Conservation (phyloP, 148 eudicot genomes). For the Nepenthes gracilis region DNA sequence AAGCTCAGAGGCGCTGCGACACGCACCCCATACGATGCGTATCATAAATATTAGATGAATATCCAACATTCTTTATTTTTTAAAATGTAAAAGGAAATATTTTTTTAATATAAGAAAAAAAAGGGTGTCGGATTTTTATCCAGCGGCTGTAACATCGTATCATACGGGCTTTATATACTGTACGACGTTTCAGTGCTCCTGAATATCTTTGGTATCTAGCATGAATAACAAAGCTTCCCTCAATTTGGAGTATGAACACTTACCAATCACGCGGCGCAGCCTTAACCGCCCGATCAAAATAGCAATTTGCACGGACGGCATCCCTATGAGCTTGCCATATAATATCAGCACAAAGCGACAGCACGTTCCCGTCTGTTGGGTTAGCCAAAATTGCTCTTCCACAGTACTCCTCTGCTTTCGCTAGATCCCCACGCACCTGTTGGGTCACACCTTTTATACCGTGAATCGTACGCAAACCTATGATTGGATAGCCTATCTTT, state of each 20-base stretch:
- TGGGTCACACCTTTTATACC: not conserved
- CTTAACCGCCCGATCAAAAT: constrained; percentile 48
- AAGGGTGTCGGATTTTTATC: too few relatives aligned
- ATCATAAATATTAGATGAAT: too few relatives aligned
- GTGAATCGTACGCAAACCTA: too few relatives aligned
- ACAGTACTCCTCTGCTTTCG: constrained; percentile 53
- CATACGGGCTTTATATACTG: too few relatives aligned
- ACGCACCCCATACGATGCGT: too few relatives aligned
- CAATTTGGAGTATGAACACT: not conserved
- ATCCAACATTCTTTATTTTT: too few relatives aligned
- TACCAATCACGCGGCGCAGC: constrained; percentile 46
- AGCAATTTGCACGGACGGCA: constrained; percentile 27
- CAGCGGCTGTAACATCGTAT: too few relatives aligned
- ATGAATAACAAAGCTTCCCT: not conserved
- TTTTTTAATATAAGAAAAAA: not conserved
- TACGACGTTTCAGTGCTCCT: too few relatives aligned
- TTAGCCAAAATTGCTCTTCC: constrained; percentile 46
- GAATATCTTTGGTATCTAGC: not conserved
- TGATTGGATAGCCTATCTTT: too few relatives aligned
- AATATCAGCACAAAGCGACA: constrained; percentile 42
- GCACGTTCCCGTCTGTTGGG: constrained; percentile 28
- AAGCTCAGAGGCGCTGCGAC: too few relatives aligned
- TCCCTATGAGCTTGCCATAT: constrained; percentile 41
- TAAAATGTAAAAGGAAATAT: not conserved
- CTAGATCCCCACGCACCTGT: constrained; percentile 42